Evolutionary conservation across 2,329 filamentous ascomycete species (phyloP).

Genomic region (Aspergillus neoniger): DNA sequence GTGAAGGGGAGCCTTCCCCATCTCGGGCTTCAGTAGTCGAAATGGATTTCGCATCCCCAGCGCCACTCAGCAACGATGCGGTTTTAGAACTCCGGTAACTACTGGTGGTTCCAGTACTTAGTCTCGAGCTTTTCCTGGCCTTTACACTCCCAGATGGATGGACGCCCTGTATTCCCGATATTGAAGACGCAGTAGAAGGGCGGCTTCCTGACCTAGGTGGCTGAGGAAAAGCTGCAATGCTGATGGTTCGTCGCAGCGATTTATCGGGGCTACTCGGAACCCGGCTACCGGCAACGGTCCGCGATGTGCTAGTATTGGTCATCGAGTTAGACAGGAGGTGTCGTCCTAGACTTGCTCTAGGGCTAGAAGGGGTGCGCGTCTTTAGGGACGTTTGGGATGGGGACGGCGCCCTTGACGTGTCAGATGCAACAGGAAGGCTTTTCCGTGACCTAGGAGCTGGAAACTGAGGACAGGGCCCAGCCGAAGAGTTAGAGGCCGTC

Average conservation of each 20-base stretch:
- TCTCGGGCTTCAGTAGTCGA: constrained; percentile 63
- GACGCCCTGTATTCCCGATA: constrained; percentile 38
- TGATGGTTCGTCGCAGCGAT: constrained; percentile 80
- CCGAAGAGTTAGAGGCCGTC: constrained; percentile 65
- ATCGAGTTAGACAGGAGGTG: constrained; percentile 52
- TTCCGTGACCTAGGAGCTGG: constrained; percentile 73
- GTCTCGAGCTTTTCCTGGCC: constrained; percentile 58
- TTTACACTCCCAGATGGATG: constrained; percentile 43
- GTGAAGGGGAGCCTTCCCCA: constrained; percentile 79
- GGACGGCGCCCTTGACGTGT: constrained; percentile 46
- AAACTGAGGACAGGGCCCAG: constrained; percentile 70
- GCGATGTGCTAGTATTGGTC: constrained; percentile 59
- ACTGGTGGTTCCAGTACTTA: constrained; percentile 56
- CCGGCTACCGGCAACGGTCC: constrained; percentile 58
- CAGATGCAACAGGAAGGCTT: constrained; percentile 55
- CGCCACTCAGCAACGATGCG: constrained; percentile 77
- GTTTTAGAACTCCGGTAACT: constrained; percentile 56
- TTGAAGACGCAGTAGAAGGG: constrained; percentile 59
- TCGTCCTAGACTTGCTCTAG: constrained; percentile 53
- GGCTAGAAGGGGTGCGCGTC: constrained; percentile 61
- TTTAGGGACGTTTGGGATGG: constrained; percentile 53
- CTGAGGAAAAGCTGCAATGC: constrained; percentile 91
- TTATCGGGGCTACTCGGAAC: constrained; percentile 59
- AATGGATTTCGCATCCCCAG: constrained; percentile 74
- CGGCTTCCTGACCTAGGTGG: constrained; percentile 72